Evolutionary conservation across 1,284 basidiomycete genomes (phyloP).

Genomic region (Thelephora terrestris): DNA sequence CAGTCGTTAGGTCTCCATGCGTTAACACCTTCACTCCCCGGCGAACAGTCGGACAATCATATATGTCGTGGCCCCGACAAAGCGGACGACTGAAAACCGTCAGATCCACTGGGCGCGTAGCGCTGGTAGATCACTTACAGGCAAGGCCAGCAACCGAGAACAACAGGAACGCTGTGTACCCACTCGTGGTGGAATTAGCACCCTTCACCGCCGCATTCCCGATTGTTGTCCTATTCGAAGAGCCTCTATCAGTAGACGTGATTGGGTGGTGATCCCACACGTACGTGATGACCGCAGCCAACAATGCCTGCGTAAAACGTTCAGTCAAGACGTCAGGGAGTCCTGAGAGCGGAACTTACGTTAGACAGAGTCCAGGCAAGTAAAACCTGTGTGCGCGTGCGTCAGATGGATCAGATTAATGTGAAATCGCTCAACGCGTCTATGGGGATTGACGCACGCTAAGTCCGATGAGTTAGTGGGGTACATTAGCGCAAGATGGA

Average conservation of each 20-base stretch:
- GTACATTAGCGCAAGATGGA: constrained; percentile 1
- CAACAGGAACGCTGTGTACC: constrained; percentile 75
- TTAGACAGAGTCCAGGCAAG: constrained; percentile 81
- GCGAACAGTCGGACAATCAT: constrained; percentile 76
- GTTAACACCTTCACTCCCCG: constrained; percentile 52
- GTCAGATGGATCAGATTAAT: constrained; percentile 5
- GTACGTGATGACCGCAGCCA: constrained; percentile 66
- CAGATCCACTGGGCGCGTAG: not conserved
- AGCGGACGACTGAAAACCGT: constrained; percentile 55
- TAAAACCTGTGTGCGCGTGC: constrained; percentile 35
- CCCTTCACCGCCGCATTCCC: constrained; percentile 31
- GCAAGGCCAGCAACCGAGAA: constrained; percentile 82
- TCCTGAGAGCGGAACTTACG: constrained; percentile 27
- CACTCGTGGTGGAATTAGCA: constrained; percentile 47
- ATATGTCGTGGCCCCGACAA: constrained; percentile 70
- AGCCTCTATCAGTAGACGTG: constrained; percentile 11
- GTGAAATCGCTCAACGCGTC: constrained; percentile 5
- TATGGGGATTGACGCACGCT: constrained; percentile 15
- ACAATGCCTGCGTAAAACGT: constrained; percentile 37
- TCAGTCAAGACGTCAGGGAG: constrained; percentile 4
- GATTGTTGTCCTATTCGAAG: constrained; percentile 36
- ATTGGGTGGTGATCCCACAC: constrained; percentile 5
- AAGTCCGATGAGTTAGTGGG: not conserved
- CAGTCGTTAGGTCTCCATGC: too few relatives aligned
- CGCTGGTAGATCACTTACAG: constrained; percentile 38